These are phyloP conservation scores for Lasiodiplodia citricola DNA, from an alignment of 2,329 filamentous ascomycete genomes.

Conservation along the genomic window DNA sequence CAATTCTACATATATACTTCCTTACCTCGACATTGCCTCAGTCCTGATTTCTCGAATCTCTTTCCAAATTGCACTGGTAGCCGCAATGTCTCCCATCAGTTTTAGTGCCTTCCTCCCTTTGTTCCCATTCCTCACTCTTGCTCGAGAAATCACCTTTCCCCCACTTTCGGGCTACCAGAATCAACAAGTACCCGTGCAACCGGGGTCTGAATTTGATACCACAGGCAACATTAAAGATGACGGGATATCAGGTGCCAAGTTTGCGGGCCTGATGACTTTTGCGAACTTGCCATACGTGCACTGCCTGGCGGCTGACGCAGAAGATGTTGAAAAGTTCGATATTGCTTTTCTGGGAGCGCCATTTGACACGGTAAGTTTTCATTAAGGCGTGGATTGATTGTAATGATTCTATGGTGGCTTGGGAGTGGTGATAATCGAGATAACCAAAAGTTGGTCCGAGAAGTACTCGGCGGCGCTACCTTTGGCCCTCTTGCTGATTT, in stretches of 20 bases:
- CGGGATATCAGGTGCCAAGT: conserved; percentile 40
- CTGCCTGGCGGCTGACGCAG: conserved; percentile 45
- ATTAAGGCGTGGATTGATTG: background rate
- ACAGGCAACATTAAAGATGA: conserved; percentile 32
- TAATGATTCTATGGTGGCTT: background rate
- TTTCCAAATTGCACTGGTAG: background rate
- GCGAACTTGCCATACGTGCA: conserved; percentile 56
- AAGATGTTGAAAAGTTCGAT: conserved; percentile 51
- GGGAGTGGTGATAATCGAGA: background rate
- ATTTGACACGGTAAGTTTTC: conserved; percentile 53
- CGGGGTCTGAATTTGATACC: conserved; percentile 23
- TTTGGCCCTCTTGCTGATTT: background rate
- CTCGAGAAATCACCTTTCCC: conserved; percentile 53
- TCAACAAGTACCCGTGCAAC: conserved; percentile 36
- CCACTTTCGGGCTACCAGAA: conserved; percentile 42
- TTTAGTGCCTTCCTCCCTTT: background rate
- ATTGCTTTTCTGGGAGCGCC: conserved; percentile 57
- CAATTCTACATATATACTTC: background rate
- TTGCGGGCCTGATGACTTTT: conserved; percentile 53
- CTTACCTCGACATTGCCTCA: background rate
- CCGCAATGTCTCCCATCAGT: background rate
- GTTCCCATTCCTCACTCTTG: conserved; percentile 13
- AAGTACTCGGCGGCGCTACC: background rate
- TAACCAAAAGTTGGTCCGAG: too few relatives aligned
- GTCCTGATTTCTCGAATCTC: background rate